A percentile compares a stretch with the other conserved stretches of the same genome.
phyloP scores from a whole-genome alignment of 805 yeast genomes.

The Groenewaldozyma tartarivorans region DNA sequence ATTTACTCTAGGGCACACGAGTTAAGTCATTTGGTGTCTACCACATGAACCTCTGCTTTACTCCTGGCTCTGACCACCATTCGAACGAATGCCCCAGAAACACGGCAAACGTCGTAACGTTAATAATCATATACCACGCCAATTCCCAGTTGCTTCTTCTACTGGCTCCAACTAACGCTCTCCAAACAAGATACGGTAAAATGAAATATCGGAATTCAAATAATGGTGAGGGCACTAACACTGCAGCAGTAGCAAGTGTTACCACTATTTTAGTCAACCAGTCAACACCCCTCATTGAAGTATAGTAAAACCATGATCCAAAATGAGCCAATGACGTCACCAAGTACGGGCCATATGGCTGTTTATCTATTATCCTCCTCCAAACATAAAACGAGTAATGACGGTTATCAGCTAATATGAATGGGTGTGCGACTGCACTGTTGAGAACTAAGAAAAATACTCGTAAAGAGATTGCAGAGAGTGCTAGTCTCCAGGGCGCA shows the following conservation, averaged over 20 bases:
- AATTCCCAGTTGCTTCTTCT: conserved; percentile 43
- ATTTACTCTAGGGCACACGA: neutral
- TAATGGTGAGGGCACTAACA: conserved; percentile 81
- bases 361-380: conserved; percentile 47
- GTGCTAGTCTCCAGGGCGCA: too few species aligned
- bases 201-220: conserved; percentile 92
- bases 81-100: conserved; percentile 54
- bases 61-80: conserved; percentile 55
- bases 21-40: conserved; percentile 27
- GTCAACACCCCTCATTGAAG: conserved; percentile 25
- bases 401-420: conserved; percentile 85
- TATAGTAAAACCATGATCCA: conserved; percentile 21
- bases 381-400: conserved; percentile 86
- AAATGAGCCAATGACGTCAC: conserved; percentile 69
- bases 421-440: conserved; percentile 62
- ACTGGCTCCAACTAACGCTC: conserved; percentile 37
- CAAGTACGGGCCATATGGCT: conserved; percentile 32
- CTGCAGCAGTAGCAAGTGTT: conserved; percentile 41
- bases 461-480: conserved; percentile 20
- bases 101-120: conserved; percentile 41
- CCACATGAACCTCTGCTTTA: conserved; percentile 82
- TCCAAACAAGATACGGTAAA: conserved; percentile 67
- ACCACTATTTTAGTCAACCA: conserved; percentile 18
- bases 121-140: conserved; percentile 50
- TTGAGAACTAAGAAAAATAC: conserved; percentile 1